Evolutionary conservation across 192 early-diverging fungal species (phyloP).

Genomic region (Chytriomyces sp.): DNA sequence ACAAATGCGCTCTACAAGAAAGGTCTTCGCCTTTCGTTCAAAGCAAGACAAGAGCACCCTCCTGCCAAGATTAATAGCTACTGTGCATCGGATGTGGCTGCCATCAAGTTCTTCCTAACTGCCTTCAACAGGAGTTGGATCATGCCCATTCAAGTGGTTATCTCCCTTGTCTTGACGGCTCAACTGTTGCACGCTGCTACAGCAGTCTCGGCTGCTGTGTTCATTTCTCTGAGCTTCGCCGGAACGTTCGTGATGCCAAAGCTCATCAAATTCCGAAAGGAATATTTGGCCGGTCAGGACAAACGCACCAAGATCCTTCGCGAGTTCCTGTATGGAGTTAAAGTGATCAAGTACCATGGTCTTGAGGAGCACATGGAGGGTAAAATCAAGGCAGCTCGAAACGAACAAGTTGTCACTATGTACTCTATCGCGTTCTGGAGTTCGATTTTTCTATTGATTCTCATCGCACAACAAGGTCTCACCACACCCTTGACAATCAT

Average conservation of each 20-base stretch:
- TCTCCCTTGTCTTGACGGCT: constrained; percentile 6
- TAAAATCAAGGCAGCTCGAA: constrained; percentile 1
- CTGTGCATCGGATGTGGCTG: background rate
- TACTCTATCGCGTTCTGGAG: background rate
- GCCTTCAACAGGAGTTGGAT: background rate
- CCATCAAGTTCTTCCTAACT: background rate
- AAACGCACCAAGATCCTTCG: constrained; percentile 1
- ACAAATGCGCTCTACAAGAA: constrained; percentile 18
- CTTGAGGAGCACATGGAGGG: constrained; percentile 7
- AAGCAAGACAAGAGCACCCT: background rate
- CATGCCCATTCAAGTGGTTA: constrained; percentile 13
- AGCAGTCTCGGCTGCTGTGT: background rate
- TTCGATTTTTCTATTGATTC: background rate
- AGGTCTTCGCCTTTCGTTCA: background rate
- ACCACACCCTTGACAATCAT: constrained; percentile 19
- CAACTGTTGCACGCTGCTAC: background rate
- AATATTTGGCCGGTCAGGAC: background rate
- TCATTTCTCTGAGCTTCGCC: background rate
- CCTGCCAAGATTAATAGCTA: constrained; percentile 21
- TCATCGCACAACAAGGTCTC: constrained; percentile 4
- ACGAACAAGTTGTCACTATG: background rate
- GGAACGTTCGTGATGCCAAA: background rate
- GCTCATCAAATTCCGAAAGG: background rate
- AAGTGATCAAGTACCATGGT: constrained; percentile 21
- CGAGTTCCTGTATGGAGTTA: constrained; percentile 26